Percentiles rank a stretch among this genome's conserved stretches.
These are phyloP conservation scores for Prototheca wickerhamii DNA, from an alignment of 163 green algal species.

Conservation along the genomic window DNA sequence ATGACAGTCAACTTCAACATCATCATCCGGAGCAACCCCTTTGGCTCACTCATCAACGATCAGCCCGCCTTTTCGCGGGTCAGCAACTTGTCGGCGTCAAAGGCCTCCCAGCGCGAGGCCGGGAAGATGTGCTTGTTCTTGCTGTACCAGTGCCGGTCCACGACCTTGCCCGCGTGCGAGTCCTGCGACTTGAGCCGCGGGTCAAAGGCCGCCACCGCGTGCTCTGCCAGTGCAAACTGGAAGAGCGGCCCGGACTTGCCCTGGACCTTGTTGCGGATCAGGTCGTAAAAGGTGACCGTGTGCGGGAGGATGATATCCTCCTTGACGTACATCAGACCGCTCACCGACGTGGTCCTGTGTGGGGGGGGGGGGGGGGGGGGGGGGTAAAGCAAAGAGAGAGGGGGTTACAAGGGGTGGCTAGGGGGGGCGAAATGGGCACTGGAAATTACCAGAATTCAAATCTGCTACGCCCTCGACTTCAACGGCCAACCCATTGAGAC, in stretches of 20 bases:
- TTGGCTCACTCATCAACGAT: too few species aligned
- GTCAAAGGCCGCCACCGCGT: constrained; percentile 74
- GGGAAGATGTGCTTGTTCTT: constrained; percentile 98
- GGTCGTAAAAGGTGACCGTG: constrained; percentile 82
- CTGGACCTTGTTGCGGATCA: constrained; percentile 82
- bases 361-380: background rate
- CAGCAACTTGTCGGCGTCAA: constrained; percentile 54
- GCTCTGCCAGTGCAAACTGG: constrained; percentile 89
- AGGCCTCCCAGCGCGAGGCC: constrained; percentile 80
- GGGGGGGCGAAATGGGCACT: background rate
- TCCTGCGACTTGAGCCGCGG: constrained; percentile 71
- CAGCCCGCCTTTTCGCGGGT: background rate
- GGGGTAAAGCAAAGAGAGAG: background rate
- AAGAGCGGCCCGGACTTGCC: constrained; percentile 91
- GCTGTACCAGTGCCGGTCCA: constrained; percentile 94
- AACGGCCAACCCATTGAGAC: too few species aligned
- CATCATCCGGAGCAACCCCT: too few species aligned
- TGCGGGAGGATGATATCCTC: constrained; percentile 94
- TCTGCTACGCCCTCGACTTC: background rate
- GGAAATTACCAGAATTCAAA: background rate
- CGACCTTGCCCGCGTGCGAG: constrained; percentile 73
- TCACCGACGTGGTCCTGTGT: constrained; percentile 30
- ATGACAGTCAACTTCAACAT: too few species aligned
- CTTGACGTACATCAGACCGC: constrained; percentile 96
- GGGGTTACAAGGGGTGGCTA: background rate